Evolutionary conservation across 768 basidiomycete genomes (phyloP), one percentile per base, ranked within the genome.

Genomic region (Lactifluus echinatus): DNA sequence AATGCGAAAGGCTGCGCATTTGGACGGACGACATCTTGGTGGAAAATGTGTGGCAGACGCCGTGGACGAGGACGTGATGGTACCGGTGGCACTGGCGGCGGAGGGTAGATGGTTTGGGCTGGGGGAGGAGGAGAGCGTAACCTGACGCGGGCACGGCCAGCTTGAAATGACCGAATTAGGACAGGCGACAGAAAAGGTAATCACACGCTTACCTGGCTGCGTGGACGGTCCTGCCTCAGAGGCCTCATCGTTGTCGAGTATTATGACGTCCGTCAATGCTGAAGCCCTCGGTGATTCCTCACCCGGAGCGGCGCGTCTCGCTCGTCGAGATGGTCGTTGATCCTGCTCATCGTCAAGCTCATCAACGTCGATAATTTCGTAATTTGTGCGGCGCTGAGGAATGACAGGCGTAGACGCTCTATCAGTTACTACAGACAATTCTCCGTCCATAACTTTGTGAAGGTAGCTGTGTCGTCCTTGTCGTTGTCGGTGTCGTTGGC

Each of bases 21-120:
- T 2, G 85, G 76, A 42, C 79, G 73, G 42, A 85, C 69, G 29
- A 79, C 73, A 44, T 76, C 77, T 34, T 70, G 66, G 54, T 69
- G 63, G 14, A 59, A 29, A 23, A 62, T 56, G 29, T 48, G 53
- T 11, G 51, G 48, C 8, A 37, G 42, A 50, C 45, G 50, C 8
- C 69, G 70, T 3, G 69, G 66, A 17, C 68, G 73, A 2, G 66
- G 71, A 4, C 69, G 74, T 59, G 73, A 61, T 4, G 74, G 73
- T 28, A 76, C 58, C 23, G 76, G 76, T 2, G 85, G 86, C 0
- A 87, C 80, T 1, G 84, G 83, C 8, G 52, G 57, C 0, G 85
- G 86, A 3, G 77, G 68, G 2, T 66, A 59, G 17, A 46, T 21
- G 24, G 24, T 42, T 45, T 23, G 60, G 11, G 36, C 50, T 28